These are phyloP conservation scores for Suillus brevipes DNA, from an alignment of 768 basidiomycete species.

Conservation along the genomic window DNA sequence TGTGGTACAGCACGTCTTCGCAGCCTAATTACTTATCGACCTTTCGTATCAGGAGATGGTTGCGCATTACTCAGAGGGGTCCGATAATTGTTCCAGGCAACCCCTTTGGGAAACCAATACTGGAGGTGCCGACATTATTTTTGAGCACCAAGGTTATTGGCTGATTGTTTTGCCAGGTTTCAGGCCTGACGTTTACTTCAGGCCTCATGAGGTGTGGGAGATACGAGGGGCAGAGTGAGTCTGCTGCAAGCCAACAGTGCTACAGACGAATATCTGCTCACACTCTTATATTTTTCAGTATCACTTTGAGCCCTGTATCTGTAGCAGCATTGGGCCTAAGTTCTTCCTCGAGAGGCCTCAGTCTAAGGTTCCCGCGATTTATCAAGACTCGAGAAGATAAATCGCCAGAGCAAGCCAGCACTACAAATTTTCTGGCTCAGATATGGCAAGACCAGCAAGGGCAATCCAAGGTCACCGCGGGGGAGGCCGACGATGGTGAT, in stretches of 20 bases:
- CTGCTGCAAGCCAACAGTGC: conserved; percentile 1
- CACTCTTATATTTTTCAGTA: conserved; percentile 37
- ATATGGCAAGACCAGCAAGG: conserved; percentile 68
- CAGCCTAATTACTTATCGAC: not conserved
- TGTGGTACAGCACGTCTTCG: conserved; percentile 5
- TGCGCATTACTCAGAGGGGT: conserved; percentile 59
- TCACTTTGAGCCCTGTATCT: conserved; percentile 86
- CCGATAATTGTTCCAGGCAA: conserved; percentile 51
- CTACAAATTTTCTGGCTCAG: conserved; percentile 63
- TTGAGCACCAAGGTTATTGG: not conserved
- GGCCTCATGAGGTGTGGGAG: conserved; percentile 84
- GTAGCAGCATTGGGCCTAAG: conserved; percentile 69
- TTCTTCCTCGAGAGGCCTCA: conserved; percentile 63
- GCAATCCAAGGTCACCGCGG: conserved; percentile 31
- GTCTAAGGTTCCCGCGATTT: conserved; percentile 88
- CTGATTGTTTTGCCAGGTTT: conserved; percentile 44
- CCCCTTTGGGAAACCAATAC: conserved; percentile 62
- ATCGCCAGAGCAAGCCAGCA: conserved; percentile 67
- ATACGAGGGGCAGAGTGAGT: conserved; percentile 74
- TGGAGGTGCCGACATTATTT: conserved; percentile 49
- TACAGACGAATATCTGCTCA: conserved; percentile 12
- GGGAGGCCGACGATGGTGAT: conserved; percentile 55
- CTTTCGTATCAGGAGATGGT: conserved; percentile 51
- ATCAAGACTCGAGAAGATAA: conserved; percentile 76
- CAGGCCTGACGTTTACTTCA: conserved; percentile 67